Conservation (phyloP, 345 rosid genomes). For the Lenwebbia sp. region DNA sequence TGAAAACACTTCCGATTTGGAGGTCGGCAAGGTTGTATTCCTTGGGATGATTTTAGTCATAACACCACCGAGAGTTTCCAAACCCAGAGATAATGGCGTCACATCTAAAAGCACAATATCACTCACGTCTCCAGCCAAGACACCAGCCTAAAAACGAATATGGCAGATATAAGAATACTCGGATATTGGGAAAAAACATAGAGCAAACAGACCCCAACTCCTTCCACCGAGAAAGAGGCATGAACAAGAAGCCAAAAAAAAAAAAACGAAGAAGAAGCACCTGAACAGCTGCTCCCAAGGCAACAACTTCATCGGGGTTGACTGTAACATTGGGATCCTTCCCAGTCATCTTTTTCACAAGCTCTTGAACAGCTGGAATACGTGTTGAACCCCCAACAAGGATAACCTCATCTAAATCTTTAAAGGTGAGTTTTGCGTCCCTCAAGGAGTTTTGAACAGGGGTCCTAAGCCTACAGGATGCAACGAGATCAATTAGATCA, state of each 20-base stretch:
- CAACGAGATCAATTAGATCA: background rate
- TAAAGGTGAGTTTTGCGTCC: slow-evolving; percentile 83
- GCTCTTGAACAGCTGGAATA: slow-evolving; percentile 92
- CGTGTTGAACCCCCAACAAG: slow-evolving; percentile 99
- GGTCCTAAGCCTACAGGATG: slow-evolving; percentile 46
- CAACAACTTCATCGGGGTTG: slow-evolving; percentile 98
- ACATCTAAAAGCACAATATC: slow-evolving; percentile 91
- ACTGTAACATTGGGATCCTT: slow-evolving; percentile 96
- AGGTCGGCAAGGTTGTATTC: slow-evolving; percentile 89
- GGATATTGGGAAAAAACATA: background rate
- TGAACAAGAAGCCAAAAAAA: background rate
- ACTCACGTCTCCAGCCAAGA: slow-evolving; percentile 90
- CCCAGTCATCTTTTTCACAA: slow-evolving; percentile 82
- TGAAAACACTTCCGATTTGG: slow-evolving; percentile 96
- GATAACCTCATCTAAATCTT: slow-evolving; percentile 87
- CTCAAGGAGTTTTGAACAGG: slow-evolving; percentile 82
- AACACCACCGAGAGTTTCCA: slow-evolving; percentile 96
- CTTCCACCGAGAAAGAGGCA: background rate
- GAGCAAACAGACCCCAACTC: background rate
- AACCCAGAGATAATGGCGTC: slow-evolving; percentile 75
- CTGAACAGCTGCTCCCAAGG: slow-evolving; percentile 99
- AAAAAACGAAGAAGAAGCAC: slow-evolving; percentile 9
- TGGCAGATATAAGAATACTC: background rate
- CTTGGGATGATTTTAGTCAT: slow-evolving; percentile 97
- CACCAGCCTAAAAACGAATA: slow-evolving; percentile 62